Evolutionary conservation across 176 grass and related monocot species (phyloP).

Genomic region (Rhynchospora tenuis): DNA sequence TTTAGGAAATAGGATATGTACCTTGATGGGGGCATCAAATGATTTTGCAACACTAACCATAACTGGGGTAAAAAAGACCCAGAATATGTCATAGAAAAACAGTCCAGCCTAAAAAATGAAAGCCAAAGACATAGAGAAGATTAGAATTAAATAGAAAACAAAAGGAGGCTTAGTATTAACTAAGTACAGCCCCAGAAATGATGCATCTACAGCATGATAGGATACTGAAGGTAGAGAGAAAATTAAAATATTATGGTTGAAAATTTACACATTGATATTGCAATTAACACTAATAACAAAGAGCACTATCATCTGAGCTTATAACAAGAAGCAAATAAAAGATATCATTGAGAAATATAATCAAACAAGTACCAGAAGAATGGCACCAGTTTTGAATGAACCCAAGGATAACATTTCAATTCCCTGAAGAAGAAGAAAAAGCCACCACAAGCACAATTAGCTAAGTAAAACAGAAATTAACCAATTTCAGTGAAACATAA

Average conservation of each 20-base stretch:
- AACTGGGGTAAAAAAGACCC: slow-evolving; percentile 97
- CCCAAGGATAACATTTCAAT: slow-evolving; percentile 96
- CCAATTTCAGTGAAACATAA: not conserved
- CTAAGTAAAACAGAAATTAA: not conserved
- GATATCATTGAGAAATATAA: not conserved
- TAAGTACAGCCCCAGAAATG: not conserved
- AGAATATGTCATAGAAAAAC: slow-evolving; percentile 96
- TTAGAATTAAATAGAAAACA: not conserved
- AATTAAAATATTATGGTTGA: not conserved
- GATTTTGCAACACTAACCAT: slow-evolving; percentile 99
- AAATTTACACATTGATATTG: not conserved
- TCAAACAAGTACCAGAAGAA: slow-evolving; percentile 73
- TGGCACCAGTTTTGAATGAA: slow-evolving; percentile 95
- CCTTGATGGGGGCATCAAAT: slow-evolving; percentile 99
- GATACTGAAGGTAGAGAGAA: not conserved
- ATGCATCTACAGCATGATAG: not conserved
- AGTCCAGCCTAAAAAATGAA: slow-evolving; percentile 49
- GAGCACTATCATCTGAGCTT: not conserved
- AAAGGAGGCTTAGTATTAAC: not conserved
- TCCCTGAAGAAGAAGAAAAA: slow-evolving; percentile 44
- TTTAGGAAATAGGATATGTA: not conserved
- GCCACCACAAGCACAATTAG: not conserved
- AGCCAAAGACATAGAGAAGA: slow-evolving; percentile 4
- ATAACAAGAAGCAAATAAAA: not conserved
- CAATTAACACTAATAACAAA: not conserved